Percentiles rank a stretch among this genome's conserved stretches.
Evolutionary conservation across 2,329 filamentous ascomycete genomes (phyloP).

Genomic region (Dichotomopilus funicola): DNA sequence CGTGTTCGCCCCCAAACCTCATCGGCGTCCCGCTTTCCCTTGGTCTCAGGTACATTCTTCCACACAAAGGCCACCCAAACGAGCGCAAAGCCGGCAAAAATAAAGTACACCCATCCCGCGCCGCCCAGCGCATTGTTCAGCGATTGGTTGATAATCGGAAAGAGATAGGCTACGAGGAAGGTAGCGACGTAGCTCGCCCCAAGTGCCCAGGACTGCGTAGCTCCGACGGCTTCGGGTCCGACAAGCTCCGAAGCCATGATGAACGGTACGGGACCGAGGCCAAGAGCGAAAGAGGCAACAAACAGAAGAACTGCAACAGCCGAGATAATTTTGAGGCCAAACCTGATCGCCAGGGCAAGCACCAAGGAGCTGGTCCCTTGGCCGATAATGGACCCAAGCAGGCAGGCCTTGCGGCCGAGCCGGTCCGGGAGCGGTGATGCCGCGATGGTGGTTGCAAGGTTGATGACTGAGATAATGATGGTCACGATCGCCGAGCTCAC

Average conservation of each 20-base stretch:
- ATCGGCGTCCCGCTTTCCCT: slow-evolving; percentile 73
- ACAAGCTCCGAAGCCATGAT: slow-evolving; percentile 90
- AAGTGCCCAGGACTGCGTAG: slow-evolving; percentile 81
- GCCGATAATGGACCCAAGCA: slow-evolving; percentile 74
- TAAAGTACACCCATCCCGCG: slow-evolving; percentile 78
- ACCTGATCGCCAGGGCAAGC: slow-evolving; percentile 74
- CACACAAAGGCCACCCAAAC: slow-evolving; percentile 66
- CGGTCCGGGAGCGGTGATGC: slow-evolving; percentile 82
- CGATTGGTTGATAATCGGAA: slow-evolving; percentile 75
- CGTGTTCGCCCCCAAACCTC: slow-evolving; percentile 80
- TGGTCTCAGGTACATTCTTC: slow-evolving; percentile 77
- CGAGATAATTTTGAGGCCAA: slow-evolving; percentile 65
- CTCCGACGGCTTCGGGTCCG: slow-evolving; percentile 81
- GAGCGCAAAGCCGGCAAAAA: slow-evolving; percentile 73
- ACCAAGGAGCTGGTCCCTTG: slow-evolving; percentile 74
- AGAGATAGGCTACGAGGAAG: slow-evolving; percentile 89
- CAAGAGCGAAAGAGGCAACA: slow-evolving; percentile 83
- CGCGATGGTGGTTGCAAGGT: slow-evolving; percentile 72
- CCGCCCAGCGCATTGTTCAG: slow-evolving; percentile 59
- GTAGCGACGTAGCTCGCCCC: slow-evolving; percentile 86
- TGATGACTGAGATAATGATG: slow-evolving; percentile 79
- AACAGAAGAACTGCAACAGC: slow-evolving; percentile 78
- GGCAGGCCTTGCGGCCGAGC: slow-evolving; percentile 78
- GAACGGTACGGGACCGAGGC: slow-evolving; percentile 89
- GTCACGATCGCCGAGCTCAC: slow-evolving; percentile 78